Conservation (phyloP, 176 grass and related monocot species). For the Tillandsia fasciculata region DNA sequence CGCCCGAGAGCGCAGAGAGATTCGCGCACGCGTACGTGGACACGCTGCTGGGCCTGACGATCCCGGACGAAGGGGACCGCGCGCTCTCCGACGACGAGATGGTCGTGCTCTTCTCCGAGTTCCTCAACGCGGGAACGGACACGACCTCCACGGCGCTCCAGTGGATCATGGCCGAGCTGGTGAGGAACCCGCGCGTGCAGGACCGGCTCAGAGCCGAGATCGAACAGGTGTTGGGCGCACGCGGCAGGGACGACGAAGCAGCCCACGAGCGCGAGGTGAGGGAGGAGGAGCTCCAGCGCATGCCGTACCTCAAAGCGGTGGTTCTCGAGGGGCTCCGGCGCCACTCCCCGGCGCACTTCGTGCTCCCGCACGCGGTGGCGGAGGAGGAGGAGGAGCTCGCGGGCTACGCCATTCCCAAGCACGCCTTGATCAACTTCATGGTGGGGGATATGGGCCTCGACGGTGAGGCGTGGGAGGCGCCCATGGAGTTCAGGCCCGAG, state of each 20-base stretch:
- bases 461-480: conserved; percentile 30
- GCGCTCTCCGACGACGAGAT: conserved; percentile 44
- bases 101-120: conserved; percentile 42
- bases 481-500: conserved; percentile 47
- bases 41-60: conserved; percentile 45
- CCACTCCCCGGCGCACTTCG: conserved; percentile 46
- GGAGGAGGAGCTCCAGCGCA: conserved; percentile 39
- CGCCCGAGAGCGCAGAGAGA: conserved; percentile 1
- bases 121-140: conserved; percentile 53
- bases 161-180: conserved; percentile 79
- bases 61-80: conserved; percentile 31
- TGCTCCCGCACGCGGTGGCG: conserved; percentile 41
- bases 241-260: background rate
- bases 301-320: conserved; percentile 57
- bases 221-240: background rate
- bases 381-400: conserved; percentile 31
- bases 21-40: conserved; percentile 51
- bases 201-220: conserved; percentile 37
- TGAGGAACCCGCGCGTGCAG: conserved; percentile 44
- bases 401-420: conserved; percentile 47
- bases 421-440: conserved; percentile 47
- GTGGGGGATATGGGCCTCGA: conserved; percentile 46
- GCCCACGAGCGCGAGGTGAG: conserved; percentile 8
- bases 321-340: conserved; percentile 47
- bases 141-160: conserved; percentile 48